Evolutionary conservation across 768 basidiomycete genomes (phyloP).

Genomic region (Tephrocybe rancida): DNA sequence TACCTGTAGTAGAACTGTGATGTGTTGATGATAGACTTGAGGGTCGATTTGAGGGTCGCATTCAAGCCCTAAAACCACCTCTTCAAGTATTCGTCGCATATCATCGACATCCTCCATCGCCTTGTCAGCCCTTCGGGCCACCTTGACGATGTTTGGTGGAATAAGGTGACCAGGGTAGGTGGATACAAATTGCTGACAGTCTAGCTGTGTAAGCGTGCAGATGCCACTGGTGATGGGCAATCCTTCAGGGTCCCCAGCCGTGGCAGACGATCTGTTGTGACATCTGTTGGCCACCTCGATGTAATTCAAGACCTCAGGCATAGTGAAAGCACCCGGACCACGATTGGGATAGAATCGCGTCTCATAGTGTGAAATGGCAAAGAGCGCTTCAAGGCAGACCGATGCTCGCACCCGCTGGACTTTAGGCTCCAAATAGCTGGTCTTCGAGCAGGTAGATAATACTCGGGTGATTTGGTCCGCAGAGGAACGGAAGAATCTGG

Average conservation of each 20-base stretch:
- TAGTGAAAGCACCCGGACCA: not conserved
- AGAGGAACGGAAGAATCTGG: not conserved
- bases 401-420: not conserved
- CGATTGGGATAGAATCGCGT: not conserved
- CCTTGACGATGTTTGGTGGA: not conserved
- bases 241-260: no score
- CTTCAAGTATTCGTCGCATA: not conserved
- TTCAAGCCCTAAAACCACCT: not conserved
- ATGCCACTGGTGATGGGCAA: conserved; percentile 2
- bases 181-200: not conserved
- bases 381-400: conserved; percentile 1
- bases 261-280: no score
- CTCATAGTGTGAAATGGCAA: conserved; percentile 1
- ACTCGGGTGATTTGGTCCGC: not conserved
- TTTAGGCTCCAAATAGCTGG: conserved; percentile 2
- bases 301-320: not conserved
- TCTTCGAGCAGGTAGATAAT: not conserved
- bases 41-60: no score
- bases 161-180: not conserved
- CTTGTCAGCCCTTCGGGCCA: not conserved
- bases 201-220: not conserved
- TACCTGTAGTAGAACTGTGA: not conserved
- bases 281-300: not conserved
- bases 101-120: not conserved
- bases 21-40: not conserved